Evolutionary conservation across 805 yeast species (phyloP).

Genomic region (Saccharomycopsis malanga): DNA sequence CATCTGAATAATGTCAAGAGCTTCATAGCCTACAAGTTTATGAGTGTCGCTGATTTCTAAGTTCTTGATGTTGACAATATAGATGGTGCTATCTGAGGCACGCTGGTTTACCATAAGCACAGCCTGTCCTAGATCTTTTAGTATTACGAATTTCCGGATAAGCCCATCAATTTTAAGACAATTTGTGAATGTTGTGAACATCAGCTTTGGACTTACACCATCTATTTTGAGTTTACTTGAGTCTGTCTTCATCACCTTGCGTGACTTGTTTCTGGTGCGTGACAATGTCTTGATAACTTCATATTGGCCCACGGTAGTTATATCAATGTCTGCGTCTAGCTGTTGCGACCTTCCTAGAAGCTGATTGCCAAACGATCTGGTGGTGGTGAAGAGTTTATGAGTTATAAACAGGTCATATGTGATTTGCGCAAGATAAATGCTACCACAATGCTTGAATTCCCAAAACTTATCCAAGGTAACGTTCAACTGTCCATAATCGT

Average conservation of each 20-base stretch:
- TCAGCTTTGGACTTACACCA: not conserved
- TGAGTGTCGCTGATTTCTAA: not conserved
- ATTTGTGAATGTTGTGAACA: not conserved
- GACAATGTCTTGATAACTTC: not conserved
- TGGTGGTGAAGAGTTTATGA: too few species aligned
- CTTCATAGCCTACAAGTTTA: slow-evolving; percentile 1
- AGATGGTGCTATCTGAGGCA: not conserved
- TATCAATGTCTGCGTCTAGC: too few species aligned
- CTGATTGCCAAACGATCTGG: too few species aligned
- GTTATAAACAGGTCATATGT: too few species aligned
- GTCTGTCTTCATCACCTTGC: not conserved
- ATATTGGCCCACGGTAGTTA: too few species aligned
- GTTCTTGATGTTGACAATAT: not conserved
- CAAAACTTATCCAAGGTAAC: not conserved
- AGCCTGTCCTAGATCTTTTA: not conserved
- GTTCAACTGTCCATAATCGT: not conserved
- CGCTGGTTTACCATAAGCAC: not conserved
- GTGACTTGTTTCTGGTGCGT: not conserved
- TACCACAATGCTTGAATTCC: not conserved
- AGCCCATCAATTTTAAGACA: slow-evolving; percentile 1
- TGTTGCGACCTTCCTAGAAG: too few species aligned
- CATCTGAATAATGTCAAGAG: slow-evolving; percentile 1
- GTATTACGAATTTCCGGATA: slow-evolving; percentile 2
- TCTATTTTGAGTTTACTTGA: too few species aligned
- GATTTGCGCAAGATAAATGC: not conserved